Conservation (phyloP, 306 rosid genomes). For the Biancaea sappan region DNA sequence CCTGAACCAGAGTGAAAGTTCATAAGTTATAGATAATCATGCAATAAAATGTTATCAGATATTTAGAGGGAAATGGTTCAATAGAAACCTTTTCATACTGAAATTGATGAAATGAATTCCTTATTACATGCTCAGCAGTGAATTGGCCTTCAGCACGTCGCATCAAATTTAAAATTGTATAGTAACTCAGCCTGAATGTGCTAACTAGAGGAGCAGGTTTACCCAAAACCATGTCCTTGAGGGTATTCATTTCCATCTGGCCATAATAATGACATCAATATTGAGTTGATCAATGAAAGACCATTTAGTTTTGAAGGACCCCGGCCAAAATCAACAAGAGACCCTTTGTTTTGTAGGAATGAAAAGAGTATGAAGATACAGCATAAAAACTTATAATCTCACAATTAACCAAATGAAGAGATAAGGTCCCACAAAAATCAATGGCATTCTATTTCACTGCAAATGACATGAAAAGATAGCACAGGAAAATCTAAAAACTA, state of each 20-base stretch:
- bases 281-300: constrained; percentile 17
- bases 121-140: constrained; percentile 93
- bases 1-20: constrained; percentile 49
- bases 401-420: background rate
- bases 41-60: constrained; percentile 26
- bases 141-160: constrained; percentile 99
- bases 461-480: background rate
- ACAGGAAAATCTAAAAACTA: background rate
- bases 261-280: constrained; percentile 28
- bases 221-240: constrained; percentile 95
- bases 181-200: constrained; percentile 98
- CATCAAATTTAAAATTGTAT: constrained; percentile 95
- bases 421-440: background rate
- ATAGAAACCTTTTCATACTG: constrained; percentile 90
- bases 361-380: background rate
- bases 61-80: constrained; percentile 25
- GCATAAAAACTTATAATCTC: background rate
- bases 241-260: constrained; percentile 95
- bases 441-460: background rate
- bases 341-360: background rate
- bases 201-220: constrained; percentile 97
- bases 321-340: constrained; percentile 22
- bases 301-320: constrained; percentile 9
- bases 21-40: constrained; percentile 18
- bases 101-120: constrained; percentile 93